Base-by-base conservation (phyloP, 2,329 filamentous ascomycete genomes). In the Rhynchosporium graminicola region DNA sequence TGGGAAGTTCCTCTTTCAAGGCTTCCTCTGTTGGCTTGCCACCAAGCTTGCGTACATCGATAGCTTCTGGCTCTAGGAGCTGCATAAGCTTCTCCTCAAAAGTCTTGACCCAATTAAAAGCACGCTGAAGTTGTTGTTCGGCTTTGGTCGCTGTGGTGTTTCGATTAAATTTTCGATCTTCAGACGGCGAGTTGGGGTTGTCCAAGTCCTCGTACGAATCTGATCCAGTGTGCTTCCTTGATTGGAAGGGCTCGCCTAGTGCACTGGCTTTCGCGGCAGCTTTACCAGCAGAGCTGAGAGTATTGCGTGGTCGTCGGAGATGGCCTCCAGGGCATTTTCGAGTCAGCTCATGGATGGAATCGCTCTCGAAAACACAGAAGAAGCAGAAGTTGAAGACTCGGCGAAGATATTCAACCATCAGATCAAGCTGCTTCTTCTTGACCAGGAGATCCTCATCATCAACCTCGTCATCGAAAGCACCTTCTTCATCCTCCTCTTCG, bases 331-430 rank as follows among this genome's bases (percentile, higher is more conserved):
- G 92, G 71, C 95, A 99, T 78, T 99, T 98, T 63, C 95, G 87
- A 46, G 91, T 93, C 68, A 99, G 82, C 77, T 99, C 95, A 73
- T 99, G 95, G 28, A 98, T 88, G 0, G 94, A 98, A 76, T 99
- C 95, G 73, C 92, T 95, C 77, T 99, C 95, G 70, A 99, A 98
- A 4, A 99, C 96, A 75, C 95, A 99, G 80, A 98, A 99, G 81
- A 99, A 97, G 80, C 95, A 99, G 79, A 99, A 98, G 78, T 95
- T 97, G 82, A 96, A 96, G 58, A 99, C 95, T 15, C 95, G 88
- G 58, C 95, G 92, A 63, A 99, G 83, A 75, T 99, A 99, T 78
- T 99, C 95, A 59, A 98, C 95, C 76, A 97, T 83, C 42, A 99
- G 82, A 77, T 99, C 95, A 56, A 99, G 85, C 73, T 95, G 93